Evolutionary conservation across 208 protist species (phyloP).

Genomic region (Leishmania tropica): DNA sequence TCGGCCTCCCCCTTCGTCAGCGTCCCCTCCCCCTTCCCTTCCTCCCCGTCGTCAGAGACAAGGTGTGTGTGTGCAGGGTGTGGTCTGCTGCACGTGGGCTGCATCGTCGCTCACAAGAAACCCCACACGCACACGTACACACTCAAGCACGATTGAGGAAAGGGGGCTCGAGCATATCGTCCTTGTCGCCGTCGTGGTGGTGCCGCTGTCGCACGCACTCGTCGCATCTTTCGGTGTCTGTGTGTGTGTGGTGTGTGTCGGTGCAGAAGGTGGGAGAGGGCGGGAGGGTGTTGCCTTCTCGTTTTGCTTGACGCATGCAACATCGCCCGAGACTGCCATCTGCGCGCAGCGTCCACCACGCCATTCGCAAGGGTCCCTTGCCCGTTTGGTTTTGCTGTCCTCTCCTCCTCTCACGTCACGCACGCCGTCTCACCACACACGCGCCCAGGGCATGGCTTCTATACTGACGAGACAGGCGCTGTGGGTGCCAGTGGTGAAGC

Average conservation of each 20-base stretch:
- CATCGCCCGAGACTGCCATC: neutral
- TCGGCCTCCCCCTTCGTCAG: neutral
- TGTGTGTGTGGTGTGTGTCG: neutral
- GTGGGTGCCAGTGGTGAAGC: constrained; percentile 61
- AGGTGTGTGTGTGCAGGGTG: neutral
- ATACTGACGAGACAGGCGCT: constrained; percentile 63
- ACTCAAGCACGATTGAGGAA: neutral
- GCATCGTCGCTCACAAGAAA: too few species aligned
- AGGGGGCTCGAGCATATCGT: neutral
- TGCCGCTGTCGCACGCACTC: neutral
- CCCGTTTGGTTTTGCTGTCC: neutral
- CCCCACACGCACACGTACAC: constrained; percentile 1
- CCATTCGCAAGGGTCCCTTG: neutral
- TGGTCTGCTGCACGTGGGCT: neutral
- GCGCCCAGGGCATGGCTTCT: neutral
- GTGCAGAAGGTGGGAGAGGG: neutral
- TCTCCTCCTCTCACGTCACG: constrained; percentile 1
- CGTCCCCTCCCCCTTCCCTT: neutral
- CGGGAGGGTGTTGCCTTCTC: neutral
- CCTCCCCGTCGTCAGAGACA: neutral
- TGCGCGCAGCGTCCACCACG: neutral
- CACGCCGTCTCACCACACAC: neutral
- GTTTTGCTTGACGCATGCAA: neutral
- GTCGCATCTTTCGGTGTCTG: neutral
- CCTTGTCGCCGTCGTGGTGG: neutral